These are phyloP conservation scores for Cordyceps farinosa DNA, from an alignment of 2,329 filamentous ascomycete genomes.

Conservation along the genomic window DNA sequence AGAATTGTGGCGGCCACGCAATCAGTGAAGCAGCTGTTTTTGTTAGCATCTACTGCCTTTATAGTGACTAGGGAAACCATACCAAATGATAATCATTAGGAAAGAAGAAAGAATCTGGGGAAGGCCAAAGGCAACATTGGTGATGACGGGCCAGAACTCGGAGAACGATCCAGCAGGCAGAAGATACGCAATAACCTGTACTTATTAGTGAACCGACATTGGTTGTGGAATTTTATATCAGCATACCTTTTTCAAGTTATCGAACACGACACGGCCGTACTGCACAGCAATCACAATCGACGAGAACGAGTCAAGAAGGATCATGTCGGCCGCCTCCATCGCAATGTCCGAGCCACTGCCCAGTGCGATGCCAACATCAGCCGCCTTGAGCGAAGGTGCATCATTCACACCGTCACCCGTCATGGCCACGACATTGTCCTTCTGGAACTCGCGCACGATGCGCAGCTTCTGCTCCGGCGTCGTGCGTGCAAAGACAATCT, in stretches of 20 bases:
- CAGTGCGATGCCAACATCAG: conserved; percentile 80
- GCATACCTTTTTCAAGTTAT: conserved; percentile 67
- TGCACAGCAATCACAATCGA: conserved; percentile 69
- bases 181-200: conserved; percentile 57
- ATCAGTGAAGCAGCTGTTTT: conserved; percentile 67
- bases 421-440: conserved; percentile 69
- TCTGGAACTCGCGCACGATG: conserved; percentile 72
- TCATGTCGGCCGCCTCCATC: conserved; percentile 76
- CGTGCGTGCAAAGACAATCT: conserved; percentile 71
- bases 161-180: conserved; percentile 70
- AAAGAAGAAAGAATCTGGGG: conserved; percentile 72
- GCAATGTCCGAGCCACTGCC: conserved; percentile 80
- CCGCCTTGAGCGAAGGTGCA: conserved; percentile 72
- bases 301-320: conserved; percentile 71
- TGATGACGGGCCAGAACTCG: conserved; percentile 74
- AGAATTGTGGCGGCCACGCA: conserved; percentile 69
- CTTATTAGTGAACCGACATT: not conserved
- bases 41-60: not conserved
- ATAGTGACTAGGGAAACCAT: conserved; percentile 15
- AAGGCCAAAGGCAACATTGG: conserved; percentile 67
- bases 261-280: conserved; percentile 72
- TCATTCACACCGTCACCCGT: conserved; percentile 88
- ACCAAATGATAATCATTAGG: conserved; percentile 67
- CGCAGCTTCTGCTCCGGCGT: conserved; percentile 77
- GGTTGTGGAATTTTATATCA: not conserved